These are phyloP conservation scores for Saitoella complicata DNA, from an alignment of 805 yeast genomes.

Conservation along the genomic window DNA sequence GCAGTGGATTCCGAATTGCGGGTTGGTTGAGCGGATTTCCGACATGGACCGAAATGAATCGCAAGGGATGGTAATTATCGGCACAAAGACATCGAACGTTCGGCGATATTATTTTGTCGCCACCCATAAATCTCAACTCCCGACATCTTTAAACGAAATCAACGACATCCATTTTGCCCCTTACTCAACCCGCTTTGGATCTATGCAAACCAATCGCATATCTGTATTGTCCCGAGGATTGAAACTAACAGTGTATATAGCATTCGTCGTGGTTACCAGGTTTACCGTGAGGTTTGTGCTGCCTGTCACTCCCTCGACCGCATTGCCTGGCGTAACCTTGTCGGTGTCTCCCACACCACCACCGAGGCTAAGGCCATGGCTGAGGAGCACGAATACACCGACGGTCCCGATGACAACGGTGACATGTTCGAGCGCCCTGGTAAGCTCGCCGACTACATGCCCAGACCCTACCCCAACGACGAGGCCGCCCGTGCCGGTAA, in stretches of 20 bases:
- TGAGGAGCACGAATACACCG: constrained; percentile 94
- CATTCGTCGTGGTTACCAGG: constrained; percentile 97
- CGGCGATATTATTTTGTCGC: constrained; percentile 49
- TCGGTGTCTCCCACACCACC: constrained; percentile 89
- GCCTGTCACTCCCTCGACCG: constrained; percentile 95
- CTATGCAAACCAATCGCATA: background rate
- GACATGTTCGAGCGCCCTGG: constrained; percentile 97
- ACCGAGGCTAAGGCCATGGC: constrained; percentile 84
- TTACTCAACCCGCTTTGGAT: background rate
- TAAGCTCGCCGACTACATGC: constrained; percentile 88
- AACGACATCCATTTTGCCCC: background rate
- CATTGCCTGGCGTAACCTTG: constrained; percentile 96
- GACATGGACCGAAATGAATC: too few relatives aligned
- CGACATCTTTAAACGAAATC: background rate
- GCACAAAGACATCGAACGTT: background rate
- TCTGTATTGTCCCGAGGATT: background rate
- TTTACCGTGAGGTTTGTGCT: constrained; percentile 96
- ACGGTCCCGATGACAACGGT: constrained; percentile 91
- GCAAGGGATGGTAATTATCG: too few relatives aligned
- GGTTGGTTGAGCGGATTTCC: background rate
- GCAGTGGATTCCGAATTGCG: constrained; percentile 1
- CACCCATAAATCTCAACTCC: constrained; percentile 42
- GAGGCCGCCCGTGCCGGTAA: constrained; percentile 99
- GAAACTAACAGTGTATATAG: background rate
- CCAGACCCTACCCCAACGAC: constrained; percentile 92